These are phyloP conservation scores for Annona cherimola DNA, from an alignment of 164 flowering plant genomes.

Conservation along the genomic window DNA sequence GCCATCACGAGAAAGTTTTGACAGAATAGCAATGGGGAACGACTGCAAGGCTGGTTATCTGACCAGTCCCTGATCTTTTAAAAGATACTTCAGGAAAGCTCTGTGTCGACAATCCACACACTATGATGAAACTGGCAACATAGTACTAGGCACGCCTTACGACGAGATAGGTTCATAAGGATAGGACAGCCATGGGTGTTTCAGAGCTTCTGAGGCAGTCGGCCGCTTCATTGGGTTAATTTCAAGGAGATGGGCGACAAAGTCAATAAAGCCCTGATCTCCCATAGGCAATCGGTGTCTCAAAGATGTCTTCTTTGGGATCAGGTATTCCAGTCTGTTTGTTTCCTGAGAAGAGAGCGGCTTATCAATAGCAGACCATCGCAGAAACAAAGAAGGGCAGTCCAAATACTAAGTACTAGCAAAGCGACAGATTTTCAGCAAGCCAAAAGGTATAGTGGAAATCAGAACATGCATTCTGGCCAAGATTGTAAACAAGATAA, in stretches of 20 bases:
- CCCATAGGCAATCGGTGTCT: conserved; percentile 96
- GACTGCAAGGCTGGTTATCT: neutral
- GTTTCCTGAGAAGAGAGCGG: conserved; percentile 54
- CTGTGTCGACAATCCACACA: neutral
- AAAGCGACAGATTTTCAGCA: no score
- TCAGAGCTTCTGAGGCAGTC: conserved; percentile 81
- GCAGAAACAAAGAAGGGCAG: neutral
- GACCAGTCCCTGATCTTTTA: neutral
- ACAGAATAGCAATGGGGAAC: neutral
- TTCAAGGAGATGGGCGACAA: conserved; percentile 82
- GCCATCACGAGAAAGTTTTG: neutral
- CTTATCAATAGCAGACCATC: neutral
- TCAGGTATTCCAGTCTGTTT: conserved; percentile 80
- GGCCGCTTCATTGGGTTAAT: conserved; percentile 91
- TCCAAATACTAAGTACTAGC: no score
- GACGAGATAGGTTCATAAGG: conserved; percentile 97
- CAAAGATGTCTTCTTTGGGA: conserved; percentile 88
- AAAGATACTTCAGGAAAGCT: neutral
- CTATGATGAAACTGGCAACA: neutral
- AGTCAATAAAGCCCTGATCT: conserved; percentile 93
- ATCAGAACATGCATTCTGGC: no score
- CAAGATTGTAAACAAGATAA: no score
- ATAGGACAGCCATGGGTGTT: conserved; percentile 94
- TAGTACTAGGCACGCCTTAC: conserved; percentile 20
- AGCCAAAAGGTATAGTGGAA: no score